These are phyloP conservation scores for Didymella segeticola DNA, from an alignment of 2,329 filamentous ascomycete genomes.

Conservation along the genomic window DNA sequence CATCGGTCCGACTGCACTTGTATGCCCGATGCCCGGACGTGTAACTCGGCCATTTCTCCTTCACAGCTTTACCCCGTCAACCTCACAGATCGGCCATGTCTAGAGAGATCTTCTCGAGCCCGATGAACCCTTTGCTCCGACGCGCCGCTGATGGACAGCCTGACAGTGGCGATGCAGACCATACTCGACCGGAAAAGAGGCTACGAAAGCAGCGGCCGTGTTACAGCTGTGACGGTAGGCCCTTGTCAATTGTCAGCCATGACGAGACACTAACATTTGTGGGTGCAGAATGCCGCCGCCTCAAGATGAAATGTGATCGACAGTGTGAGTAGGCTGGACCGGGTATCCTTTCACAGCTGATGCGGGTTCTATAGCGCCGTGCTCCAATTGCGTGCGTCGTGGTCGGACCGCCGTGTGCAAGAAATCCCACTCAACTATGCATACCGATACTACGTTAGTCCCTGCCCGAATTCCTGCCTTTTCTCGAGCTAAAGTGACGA, in stretches of 20 bases:
- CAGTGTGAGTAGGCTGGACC: background rate
- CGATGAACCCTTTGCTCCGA: background rate
- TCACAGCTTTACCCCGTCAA: background rate
- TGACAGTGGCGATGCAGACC: background rate
- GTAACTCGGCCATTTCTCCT: background rate
- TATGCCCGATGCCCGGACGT: background rate
- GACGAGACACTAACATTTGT: background rate
- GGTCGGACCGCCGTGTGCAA: background rate
- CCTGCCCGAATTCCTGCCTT: background rate
- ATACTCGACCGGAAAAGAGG: background rate
- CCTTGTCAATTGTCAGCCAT: background rate
- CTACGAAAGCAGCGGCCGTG: constrained; percentile 9
- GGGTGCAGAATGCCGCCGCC: constrained; percentile 6
- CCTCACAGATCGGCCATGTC: background rate
- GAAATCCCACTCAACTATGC: background rate
- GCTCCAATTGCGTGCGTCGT: constrained; percentile 8
- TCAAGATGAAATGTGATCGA: constrained; percentile 10
- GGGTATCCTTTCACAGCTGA: background rate
- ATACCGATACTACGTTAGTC: background rate
- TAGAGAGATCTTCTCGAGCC: background rate
- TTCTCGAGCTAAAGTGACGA: background rate
- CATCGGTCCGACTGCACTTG: background rate
- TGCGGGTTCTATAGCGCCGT: constrained; percentile 3
- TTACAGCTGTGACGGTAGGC: constrained; percentile 10
- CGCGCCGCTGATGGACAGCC: background rate